A percentile compares a stretch with the other conserved stretches of the same genome.
These are phyloP conservation scores for Suhomyces bribrorum DNA, from an alignment of 1,139 yeast species.

Conservation along the genomic window DNA sequence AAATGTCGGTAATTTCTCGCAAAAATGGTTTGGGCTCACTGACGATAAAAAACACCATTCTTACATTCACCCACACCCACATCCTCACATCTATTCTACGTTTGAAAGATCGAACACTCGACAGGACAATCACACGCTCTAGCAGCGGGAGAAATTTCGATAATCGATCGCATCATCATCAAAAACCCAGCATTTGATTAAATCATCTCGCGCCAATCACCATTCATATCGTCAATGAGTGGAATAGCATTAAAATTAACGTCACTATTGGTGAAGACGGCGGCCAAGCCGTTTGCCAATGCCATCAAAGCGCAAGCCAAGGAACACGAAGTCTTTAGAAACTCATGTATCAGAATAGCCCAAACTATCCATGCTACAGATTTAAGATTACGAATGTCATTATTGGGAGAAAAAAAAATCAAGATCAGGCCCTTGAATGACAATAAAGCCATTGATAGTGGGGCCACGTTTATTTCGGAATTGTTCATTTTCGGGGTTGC, in stretches of 20 bases:
- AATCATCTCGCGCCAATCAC: not conserved
- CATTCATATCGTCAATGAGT: constrained; percentile 30
- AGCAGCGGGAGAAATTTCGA: too few species aligned
- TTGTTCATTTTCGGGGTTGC: constrained; percentile 77
- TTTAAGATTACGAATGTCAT: constrained; percentile 58
- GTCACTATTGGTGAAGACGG: constrained; percentile 70
- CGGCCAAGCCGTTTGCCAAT: constrained; percentile 81
- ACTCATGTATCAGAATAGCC: constrained; percentile 67
- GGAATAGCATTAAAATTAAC: constrained; percentile 75
- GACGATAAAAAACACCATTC: too few species aligned
- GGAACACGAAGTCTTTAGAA: constrained; percentile 66
- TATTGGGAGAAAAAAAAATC: constrained; percentile 59
- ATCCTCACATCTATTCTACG: too few species aligned
- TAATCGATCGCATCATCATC: too few species aligned
- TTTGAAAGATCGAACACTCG: too few species aligned
- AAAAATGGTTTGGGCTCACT: not conserved
- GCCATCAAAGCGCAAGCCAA: constrained; percentile 74
- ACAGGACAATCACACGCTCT: too few species aligned
- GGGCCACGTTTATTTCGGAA: constrained; percentile 80
- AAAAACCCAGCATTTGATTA: too few species aligned
- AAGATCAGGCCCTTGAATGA: constrained; percentile 81
- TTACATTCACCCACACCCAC: too few species aligned
- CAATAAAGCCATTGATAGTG: constrained; percentile 78
- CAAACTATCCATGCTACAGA: constrained; percentile 74
- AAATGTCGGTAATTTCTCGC: not conserved